These are phyloP conservation scores for Cardiospermum halicacabum DNA, from an alignment of 345 rosid genomes.

Conservation along the genomic window DNA sequence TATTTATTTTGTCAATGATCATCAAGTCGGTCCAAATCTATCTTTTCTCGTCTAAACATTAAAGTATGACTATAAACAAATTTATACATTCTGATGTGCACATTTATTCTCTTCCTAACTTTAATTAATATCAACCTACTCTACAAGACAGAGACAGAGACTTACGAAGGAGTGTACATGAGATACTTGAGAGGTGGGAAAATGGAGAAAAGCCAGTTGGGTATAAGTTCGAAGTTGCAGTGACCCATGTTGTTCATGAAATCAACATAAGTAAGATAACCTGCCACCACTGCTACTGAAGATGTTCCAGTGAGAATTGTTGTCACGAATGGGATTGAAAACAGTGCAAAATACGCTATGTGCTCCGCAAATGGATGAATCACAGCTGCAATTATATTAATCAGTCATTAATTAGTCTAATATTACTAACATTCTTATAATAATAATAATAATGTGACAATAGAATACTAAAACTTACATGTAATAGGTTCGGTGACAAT, in stretches of 20 bases:
- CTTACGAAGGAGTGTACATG: constrained; percentile 50
- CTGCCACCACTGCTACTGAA: constrained; percentile 21
- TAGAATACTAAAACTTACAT: no score
- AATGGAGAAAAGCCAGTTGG: constrained; percentile 27
- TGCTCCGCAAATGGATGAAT: constrained; percentile 39
- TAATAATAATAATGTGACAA: no score
- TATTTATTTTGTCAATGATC: no score
- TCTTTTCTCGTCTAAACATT: no score
- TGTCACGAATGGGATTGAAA: constrained; percentile 38
- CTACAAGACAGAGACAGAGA: background rate
- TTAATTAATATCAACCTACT: no score
- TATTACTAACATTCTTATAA: no score
- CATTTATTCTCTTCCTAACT: no score
- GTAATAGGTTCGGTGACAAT: constrained; percentile 84
- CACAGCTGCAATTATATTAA: constrained; percentile 57
- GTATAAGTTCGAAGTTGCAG: constrained; percentile 49
- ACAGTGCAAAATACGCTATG: constrained; percentile 43
- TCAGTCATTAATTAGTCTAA: no score
- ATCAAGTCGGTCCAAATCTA: no score
- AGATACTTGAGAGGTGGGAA: constrained; percentile 46
- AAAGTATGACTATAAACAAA: no score
- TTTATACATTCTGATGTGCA: no score
- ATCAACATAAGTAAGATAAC: constrained; percentile 44
- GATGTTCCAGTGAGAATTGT: constrained; percentile 24
- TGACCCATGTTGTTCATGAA: constrained; percentile 56